phyloP scores from a whole-genome alignment of 345 rosid species.

The Limnanthes douglasii region DNA sequence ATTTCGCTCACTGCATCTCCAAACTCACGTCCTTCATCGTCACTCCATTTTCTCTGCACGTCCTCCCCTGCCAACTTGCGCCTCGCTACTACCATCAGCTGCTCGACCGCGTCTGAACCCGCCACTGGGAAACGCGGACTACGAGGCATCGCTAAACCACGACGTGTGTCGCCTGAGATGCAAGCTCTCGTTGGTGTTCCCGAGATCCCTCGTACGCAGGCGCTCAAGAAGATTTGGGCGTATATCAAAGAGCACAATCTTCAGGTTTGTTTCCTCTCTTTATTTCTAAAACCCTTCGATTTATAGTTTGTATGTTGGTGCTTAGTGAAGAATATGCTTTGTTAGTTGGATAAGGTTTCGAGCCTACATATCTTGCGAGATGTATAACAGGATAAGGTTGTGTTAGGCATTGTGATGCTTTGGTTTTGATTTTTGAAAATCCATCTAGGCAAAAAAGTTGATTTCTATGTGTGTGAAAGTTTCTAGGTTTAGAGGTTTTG shows the following conservation, averaged over 20 bases:
- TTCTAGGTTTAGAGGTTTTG: too few relatives aligned
- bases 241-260: slow-evolving; percentile 75
- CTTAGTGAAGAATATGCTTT: too few relatives aligned
- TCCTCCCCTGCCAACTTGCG: slow-evolving; percentile 12
- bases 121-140: slow-evolving; percentile 38
- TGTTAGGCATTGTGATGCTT: too few relatives aligned
- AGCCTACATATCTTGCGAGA: too few relatives aligned
- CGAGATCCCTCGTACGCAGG: slow-evolving; percentile 84
- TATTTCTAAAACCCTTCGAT: slow-evolving; percentile 1
- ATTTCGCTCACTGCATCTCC: too few relatives aligned
- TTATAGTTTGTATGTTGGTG: too few relatives aligned
- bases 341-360: too few relatives aligned
- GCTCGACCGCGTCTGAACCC: slow-evolving; percentile 45
- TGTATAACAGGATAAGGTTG: too few relatives aligned
- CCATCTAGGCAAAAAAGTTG: too few relatives aligned
- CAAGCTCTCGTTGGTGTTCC: slow-evolving; percentile 67
- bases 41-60: neutral
- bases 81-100: slow-evolving; percentile 23
- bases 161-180: slow-evolving; percentile 80
- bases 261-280: slow-evolving; percentile 31
- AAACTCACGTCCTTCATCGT: slow-evolving; percentile 6
- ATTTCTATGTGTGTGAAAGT: too few relatives aligned
- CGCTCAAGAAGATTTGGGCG: slow-evolving; percentile 83
- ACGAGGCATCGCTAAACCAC: slow-evolving; percentile 81
- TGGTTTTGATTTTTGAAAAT: too few relatives aligned